Conservation (phyloP, 345 rosid species). For the Geranium brycei region DNA sequence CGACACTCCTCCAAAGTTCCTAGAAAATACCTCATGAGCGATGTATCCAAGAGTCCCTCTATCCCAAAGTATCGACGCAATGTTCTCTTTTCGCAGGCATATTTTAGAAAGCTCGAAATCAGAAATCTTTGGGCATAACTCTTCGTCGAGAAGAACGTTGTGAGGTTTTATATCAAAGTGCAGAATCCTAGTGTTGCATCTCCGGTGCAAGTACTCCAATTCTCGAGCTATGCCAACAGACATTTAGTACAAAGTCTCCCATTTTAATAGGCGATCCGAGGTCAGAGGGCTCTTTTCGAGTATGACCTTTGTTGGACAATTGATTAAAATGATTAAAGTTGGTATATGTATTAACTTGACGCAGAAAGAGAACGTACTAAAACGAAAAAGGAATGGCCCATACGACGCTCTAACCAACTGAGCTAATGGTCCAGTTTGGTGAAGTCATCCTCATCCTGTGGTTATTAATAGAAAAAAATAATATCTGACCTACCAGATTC, state of each 20-base stretch:
- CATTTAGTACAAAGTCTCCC: conserved; percentile 11
- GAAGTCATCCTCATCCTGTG: too few relatives aligned
- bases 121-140: conserved; percentile 27
- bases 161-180: conserved; percentile 44
- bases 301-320: too few relatives aligned
- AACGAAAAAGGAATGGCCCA: too few relatives aligned
- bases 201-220: conserved; percentile 35
- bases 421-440: too few relatives aligned
- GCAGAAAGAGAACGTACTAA: too few relatives aligned
- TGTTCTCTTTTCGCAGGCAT: conserved; percentile 20
- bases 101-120: conserved; percentile 47
- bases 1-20: conserved; percentile 22
- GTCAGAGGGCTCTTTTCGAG: not conserved
- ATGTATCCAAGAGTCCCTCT: conserved; percentile 39
- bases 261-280: conserved; percentile 1
- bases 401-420: too few relatives aligned
- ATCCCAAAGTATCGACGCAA: conserved; percentile 16
- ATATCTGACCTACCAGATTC: too few relatives aligned
- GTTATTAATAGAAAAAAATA: too few relatives aligned
- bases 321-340: too few relatives aligned
- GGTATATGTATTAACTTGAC: too few relatives aligned
- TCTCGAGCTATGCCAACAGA: conserved; percentile 30
- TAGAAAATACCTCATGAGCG: conserved; percentile 29
- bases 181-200: conserved; percentile 39
- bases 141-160: conserved; percentile 26